phyloP scores from a whole-genome alignment of 148 eudicot species.

The Rhododendron ferrugineum region DNA sequence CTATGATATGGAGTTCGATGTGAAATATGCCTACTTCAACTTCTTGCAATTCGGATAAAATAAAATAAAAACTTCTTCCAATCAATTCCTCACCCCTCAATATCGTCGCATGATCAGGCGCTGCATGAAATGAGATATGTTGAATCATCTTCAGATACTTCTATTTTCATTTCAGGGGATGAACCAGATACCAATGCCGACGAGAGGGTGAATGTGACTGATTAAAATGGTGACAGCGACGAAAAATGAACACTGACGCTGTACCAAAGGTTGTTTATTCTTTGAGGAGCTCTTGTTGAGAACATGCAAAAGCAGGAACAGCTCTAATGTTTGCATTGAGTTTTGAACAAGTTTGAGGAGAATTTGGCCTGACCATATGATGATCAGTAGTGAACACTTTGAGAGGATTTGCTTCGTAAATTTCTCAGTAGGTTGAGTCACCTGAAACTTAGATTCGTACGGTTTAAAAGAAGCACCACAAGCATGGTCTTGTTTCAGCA shows the following conservation, averaged over 20 bases:
- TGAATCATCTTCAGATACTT: conserved; percentile 9
- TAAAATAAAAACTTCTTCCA: conserved; percentile 51
- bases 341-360: not conserved
- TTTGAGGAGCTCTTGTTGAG: not conserved
- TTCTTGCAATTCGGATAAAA: conserved; percentile 38
- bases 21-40: conserved; percentile 93
- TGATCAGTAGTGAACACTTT: not conserved
- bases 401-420: not conserved
- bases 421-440: not conserved
- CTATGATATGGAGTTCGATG: conserved; percentile 92
- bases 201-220: not conserved
- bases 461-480: not conserved
- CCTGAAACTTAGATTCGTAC: not conserved
- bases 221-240: not conserved
- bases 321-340: not conserved
- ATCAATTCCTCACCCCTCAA: conserved; percentile 26
- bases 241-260: too few relatives aligned
- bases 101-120: conserved; percentile 9
- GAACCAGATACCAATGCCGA: not conserved
- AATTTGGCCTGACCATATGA: not conserved
- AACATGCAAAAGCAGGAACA: not conserved
- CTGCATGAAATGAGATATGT: not conserved
- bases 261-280: not conserved
- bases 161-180: conserved; percentile 1
- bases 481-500: not conserved